A percentile compares a stretch with the other conserved stretches of the same genome.
These are phyloP conservation scores for Parsonsia alboflavescens DNA, from an alignment of 257 asterid species.

Conservation along the genomic window DNA sequence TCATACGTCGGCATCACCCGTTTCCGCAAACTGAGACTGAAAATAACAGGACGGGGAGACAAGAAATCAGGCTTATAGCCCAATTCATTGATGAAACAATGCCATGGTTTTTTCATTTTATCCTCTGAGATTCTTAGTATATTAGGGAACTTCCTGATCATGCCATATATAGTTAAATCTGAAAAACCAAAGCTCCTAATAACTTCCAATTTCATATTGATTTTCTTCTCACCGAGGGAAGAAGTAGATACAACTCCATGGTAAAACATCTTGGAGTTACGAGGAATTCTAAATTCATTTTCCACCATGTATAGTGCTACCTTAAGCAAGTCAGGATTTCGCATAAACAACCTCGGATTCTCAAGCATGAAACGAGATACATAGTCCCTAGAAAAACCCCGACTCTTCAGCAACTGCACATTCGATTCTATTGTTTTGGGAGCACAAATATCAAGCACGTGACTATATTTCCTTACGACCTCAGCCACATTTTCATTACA, in stretches of 20 bases:
- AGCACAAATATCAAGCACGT: slow-evolving; percentile 7
- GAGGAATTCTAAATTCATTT: slow-evolving; percentile 21
- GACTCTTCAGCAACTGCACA: slow-evolving; percentile 12
- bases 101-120: no score
- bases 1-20: no score
- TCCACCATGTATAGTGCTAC: slow-evolving; percentile 15
- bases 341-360: slow-evolving; percentile 5
- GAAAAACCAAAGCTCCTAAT: slow-evolving; percentile 23
- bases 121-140: no score
- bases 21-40: no score
- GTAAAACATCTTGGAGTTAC: slow-evolving; percentile 13
- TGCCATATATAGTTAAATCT: no score
- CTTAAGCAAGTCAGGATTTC: slow-evolving; percentile 13
- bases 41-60: no score
- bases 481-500: slow-evolving; percentile 7
- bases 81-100: no score
- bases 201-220: slow-evolving; percentile 11
- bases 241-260: slow-evolving; percentile 12
- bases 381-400: slow-evolving; percentile 4
- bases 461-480: slow-evolving; percentile 10
- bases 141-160: no score
- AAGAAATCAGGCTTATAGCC: no score
- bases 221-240: not conserved
- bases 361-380: not conserved
- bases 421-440: slow-evolving; percentile 1